A percentile compares a stretch with the other conserved stretches of the same genome.
These are phyloP conservation scores for Solanum ossicruentum DNA, from an alignment of 257 asterid genomes.

Conservation along the genomic window DNA sequence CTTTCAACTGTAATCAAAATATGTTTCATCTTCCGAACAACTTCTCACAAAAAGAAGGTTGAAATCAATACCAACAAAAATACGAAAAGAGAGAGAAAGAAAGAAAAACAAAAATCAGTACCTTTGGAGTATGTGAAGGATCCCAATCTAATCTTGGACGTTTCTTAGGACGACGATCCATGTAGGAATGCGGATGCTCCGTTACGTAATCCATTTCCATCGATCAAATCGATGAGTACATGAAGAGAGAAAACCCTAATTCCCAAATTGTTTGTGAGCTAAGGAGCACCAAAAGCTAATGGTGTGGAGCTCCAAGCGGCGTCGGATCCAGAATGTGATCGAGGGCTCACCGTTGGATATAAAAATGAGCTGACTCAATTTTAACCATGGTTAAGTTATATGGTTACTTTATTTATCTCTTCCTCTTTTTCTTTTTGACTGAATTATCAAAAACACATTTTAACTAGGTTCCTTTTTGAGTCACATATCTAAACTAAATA, in stretches of 20 bases:
- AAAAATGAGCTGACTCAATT: background rate
- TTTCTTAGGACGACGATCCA: slow-evolving; percentile 38
- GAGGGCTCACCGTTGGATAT: background rate
- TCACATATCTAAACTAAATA: too few species aligned
- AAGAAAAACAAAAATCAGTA: background rate
- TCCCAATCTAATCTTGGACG: slow-evolving; percentile 39
- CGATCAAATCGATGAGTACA: background rate
- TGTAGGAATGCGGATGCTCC: slow-evolving; percentile 17
- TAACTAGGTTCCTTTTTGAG: too few species aligned
- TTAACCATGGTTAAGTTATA: background rate
- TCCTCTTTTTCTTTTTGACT: too few species aligned
- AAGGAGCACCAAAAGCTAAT: background rate
- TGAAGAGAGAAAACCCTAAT: slow-evolving; percentile 24
- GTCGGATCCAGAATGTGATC: background rate
- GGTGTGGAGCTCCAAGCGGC: background rate
- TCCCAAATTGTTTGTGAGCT: background rate
- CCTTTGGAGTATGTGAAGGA: slow-evolving; percentile 34
- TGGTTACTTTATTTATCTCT: background rate
- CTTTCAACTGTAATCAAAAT: background rate
- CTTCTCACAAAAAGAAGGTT: background rate
- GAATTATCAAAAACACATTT: too few species aligned
- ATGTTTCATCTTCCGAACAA: background rate
- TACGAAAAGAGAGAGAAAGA: background rate
- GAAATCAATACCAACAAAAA: background rate
- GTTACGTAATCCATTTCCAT: slow-evolving; percentile 20